Conservation (phyloP, 1,284 basidiomycete species). For the Ceratobasidium papillatum region DNA sequence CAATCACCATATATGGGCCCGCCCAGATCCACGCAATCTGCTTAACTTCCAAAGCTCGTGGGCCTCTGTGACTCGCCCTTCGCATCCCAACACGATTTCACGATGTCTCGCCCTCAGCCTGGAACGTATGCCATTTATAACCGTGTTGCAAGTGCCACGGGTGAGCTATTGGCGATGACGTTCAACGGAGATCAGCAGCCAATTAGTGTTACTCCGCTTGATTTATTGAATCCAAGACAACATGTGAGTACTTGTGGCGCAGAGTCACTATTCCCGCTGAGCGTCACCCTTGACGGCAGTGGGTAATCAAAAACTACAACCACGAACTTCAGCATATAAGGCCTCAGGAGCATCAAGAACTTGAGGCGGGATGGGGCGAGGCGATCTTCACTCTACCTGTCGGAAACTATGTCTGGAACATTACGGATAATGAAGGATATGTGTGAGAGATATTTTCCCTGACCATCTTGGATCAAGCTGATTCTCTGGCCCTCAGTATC, state of each 20-base stretch:
- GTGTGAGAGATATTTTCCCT: background rate
- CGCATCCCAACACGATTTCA: too few species aligned
- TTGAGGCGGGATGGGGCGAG: conserved; percentile 3
- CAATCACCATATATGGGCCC: too few species aligned
- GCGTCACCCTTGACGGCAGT: background rate
- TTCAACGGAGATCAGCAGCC: background rate
- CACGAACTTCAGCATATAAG: background rate
- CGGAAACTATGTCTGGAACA: background rate
- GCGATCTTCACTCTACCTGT: background rate
- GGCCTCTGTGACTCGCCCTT: too few species aligned
- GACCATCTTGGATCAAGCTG: background rate
- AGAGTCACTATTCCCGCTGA: background rate
- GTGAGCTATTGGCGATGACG: background rate
- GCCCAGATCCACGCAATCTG: too few species aligned
- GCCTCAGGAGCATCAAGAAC: background rate
- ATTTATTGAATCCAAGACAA: background rate
- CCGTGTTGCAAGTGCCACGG: background rate
- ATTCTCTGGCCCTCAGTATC: background rate
- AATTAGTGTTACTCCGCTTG: background rate
- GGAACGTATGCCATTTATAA: background rate
- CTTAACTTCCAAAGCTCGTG: too few species aligned
- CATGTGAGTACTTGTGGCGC: background rate
- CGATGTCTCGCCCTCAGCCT: too few species aligned
- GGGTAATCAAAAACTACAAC: background rate
- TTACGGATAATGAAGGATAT: background rate